Base-by-base conservation (phyloP, 495 filamentous ascomycete genomes). In the Aspergillus ostianus region DNA sequence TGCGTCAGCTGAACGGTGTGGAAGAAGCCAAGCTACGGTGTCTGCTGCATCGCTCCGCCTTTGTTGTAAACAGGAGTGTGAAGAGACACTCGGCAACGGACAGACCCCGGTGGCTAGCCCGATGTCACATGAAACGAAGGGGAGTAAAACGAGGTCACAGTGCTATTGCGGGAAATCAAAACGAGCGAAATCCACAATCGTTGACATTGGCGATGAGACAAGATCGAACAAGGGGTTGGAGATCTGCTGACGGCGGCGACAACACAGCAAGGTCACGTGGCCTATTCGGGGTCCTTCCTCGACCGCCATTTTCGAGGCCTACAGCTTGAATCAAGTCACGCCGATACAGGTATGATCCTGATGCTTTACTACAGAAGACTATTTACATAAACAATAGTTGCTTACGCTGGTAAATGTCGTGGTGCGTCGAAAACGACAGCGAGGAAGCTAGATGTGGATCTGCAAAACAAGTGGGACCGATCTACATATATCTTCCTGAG, bases 1-100 rank as follows among this genome's bases (percentile, higher is more conserved):
- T 15, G 29, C 8, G 36, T 41, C 36, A 17, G 15, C 2, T 41
- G 8, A 10, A 41, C 36, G 36, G 36, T 41, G 36, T 21, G 54
- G 52, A 54, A 55, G 58, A 30, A 20, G 53, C 51, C 47, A 50
- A 47, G 41, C 61, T 56, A 64, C 27, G 4, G 48, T 29, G 51
- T 13, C 56, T 48, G 55, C 32, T 53, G 61, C 65, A 68, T 68
- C 59, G 65, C 65, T 64, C 53, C 59, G 52, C 49, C 47, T 29
- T 41, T 57, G 12, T 52, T 10, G 8, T 57, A 19, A 1, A 50
- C 27, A 8, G 47, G 21, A 51, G 27, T 30, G 41, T 6, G 36
- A 26, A 29, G 26, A 30, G 54, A 26, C n/a, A 21, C 36, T 36
- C 50, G 32, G 26, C 26, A 58, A 26, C 13, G 19, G 51, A 19